phyloP scores from a whole-genome alignment of 768 basidiomycete genomes.

The Leccinum olivaceopallidum region DNA sequence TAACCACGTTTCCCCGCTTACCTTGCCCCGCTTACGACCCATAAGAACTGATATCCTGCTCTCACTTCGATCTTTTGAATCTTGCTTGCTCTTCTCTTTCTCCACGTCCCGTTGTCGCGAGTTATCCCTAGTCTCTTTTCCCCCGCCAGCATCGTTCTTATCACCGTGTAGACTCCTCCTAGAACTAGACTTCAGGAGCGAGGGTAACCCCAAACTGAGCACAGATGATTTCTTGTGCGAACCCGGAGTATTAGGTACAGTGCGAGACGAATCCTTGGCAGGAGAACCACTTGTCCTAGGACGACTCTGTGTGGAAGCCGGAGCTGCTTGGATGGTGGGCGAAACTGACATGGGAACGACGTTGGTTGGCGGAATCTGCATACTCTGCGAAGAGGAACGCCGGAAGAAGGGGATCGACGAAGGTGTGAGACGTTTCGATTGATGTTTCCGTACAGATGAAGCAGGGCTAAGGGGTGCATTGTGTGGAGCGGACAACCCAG shows the following conservation, averaged over 20 bases:
- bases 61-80: conserved; percentile 82
- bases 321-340: conserved; percentile 54
- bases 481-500: conserved; percentile 52
- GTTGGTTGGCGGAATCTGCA: conserved; percentile 59
- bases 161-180: conserved; percentile 74
- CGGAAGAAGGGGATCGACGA: conserved; percentile 95
- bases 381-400: conserved; percentile 86
- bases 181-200: conserved; percentile 84
- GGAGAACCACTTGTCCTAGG: conserved; percentile 51
- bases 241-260: conserved; percentile 55
- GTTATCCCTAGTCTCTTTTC: conserved; percentile 58
- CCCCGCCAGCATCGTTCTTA: conserved; percentile 38
- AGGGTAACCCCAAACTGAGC: conserved; percentile 76
- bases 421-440: conserved; percentile 79
- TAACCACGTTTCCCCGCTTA: conserved; percentile 36
- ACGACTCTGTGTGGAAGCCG: conserved; percentile 41
- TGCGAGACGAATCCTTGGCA: conserved; percentile 49
- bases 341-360: conserved; percentile 43
- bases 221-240: conserved; percentile 83
- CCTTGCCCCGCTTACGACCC: conserved; percentile 91
- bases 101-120: conserved; percentile 42
- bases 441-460: conserved; percentile 64
- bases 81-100: conserved; percentile 65
- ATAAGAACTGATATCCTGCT: conserved; percentile 87
- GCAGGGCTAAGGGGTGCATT: conserved; percentile 71